phyloP scores from a whole-genome alignment of 805 yeast genomes.

The Saccharomycopsis lassenensis region DNA sequence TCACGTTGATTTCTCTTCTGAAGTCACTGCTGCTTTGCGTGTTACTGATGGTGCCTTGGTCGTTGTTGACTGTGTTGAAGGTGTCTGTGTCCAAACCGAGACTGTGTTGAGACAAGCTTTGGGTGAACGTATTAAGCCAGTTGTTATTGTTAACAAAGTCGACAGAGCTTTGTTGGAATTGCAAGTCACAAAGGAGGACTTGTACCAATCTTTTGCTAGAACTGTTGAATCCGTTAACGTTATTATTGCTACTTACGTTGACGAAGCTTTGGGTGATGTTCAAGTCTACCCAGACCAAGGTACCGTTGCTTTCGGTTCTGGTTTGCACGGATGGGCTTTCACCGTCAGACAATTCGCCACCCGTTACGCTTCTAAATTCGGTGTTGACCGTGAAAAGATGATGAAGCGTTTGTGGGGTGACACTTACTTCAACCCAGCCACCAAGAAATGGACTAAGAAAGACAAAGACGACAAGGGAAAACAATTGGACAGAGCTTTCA shows the following conservation, averaged over 20 bases:
- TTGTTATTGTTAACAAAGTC: slow-evolving; percentile 96
- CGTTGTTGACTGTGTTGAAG: slow-evolving; percentile 98
- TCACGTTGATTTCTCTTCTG: slow-evolving; percentile 99
- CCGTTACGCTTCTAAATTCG: slow-evolving; percentile 98
- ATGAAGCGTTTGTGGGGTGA: slow-evolving; percentile 99
- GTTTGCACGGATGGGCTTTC: slow-evolving; percentile 99
- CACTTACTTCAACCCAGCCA: slow-evolving; percentile 99
- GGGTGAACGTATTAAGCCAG: slow-evolving; percentile 99
- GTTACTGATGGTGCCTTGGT: slow-evolving; percentile 99
- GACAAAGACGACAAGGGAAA: slow-evolving; percentile 93
- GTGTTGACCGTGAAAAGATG: slow-evolving; percentile 97
- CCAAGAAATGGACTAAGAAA: slow-evolving; percentile 98
- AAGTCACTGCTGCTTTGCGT: slow-evolving; percentile 99
- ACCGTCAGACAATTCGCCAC: slow-evolving; percentile 97
- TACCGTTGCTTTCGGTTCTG: slow-evolving; percentile 99
- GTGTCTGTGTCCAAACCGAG: slow-evolving; percentile 99
- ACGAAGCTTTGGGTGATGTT: slow-evolving; percentile 82
- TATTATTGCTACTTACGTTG: slow-evolving; percentile 90
- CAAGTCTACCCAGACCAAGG: slow-evolving; percentile 99
- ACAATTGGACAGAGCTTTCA: slow-evolving; percentile 96
- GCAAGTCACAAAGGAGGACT: slow-evolving; percentile 98
- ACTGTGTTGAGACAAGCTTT: slow-evolving; percentile 98
- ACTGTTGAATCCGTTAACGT: slow-evolving; percentile 99
- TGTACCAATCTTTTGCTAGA: slow-evolving; percentile 96
- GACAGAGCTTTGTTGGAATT: slow-evolving; percentile 99